Base-by-base conservation (phyloP, 2,329 filamentous ascomycete species). In the Colletotrichum spaethianum region DNA sequence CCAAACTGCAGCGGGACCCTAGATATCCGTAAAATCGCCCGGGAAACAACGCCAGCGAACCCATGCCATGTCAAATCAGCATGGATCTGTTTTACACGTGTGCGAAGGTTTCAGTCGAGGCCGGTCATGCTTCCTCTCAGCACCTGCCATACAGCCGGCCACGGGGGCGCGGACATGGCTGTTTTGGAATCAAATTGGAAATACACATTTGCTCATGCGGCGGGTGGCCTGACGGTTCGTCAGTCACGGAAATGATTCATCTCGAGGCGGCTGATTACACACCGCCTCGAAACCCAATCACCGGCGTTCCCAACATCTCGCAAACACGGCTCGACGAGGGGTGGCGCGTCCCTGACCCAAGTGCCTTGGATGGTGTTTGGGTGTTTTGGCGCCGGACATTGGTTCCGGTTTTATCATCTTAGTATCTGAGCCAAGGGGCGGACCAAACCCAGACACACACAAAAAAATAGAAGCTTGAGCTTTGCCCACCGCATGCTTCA, bases 81-180 rank as follows among this genome's bases (percentile, higher is more conserved):
- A 50, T 63, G 60, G 44, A 38, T 63, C 33, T 26, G 60, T 50
- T 63, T 63, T 48, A 63, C 60, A 63, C 46, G 60, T 63, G 60
- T 44, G 9, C 33, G 56, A 44, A 33, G 56, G 16, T 60, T 44
- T 42, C 38, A 44, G 38, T 60, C 11, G 38, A 52, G 46, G 31
- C 8, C 42, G n/a, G 20, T 50, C 31, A 33, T 33, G 31, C 31
- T 62, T 62, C 31, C 28, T 18, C 46, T 33, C 18, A 11, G 44
- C 9, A 38, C 7, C 7, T 20, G 36, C n/a, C 55, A 57, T 36
- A 11, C 20, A 40, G n/a, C n/a, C n/a, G n/a, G n/a, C n/a, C n/a
- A n/a, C n/a, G n/a, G n/a, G n/a, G n/a, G n/a, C n/a, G n/a, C n/a
- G n/a, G n/a, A n/a, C n/a, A n/a, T n/a, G n/a, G n/a, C n/a, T n/a